phyloP scores from a whole-genome alignment of 1,139 yeast genomes.

The Pichia sp. region DNA sequence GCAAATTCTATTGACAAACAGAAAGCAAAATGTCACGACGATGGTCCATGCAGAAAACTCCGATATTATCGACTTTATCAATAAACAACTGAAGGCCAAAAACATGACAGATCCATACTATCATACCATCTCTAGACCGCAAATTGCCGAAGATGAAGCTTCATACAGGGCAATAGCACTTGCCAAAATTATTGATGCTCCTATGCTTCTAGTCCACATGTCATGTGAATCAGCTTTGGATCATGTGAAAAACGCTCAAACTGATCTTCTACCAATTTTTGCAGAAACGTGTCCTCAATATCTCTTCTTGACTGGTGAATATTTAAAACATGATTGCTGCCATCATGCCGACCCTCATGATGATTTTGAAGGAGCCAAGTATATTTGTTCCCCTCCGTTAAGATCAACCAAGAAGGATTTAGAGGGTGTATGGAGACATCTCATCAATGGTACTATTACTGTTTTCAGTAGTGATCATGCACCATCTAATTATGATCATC shows the following conservation, averaged over 20 bases:
- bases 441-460: constrained; percentile 39
- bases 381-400: constrained; percentile 41
- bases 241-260: constrained; percentile 35
- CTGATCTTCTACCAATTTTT: constrained; percentile 21
- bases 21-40: constrained; percentile 34
- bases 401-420: constrained; percentile 31
- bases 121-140: constrained; percentile 38
- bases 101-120: constrained; percentile 33
- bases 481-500: constrained; percentile 34
- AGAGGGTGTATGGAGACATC: constrained; percentile 36
- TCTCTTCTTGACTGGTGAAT: constrained; percentile 27
- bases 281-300: constrained; percentile 47
- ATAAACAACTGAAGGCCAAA: constrained; percentile 30
- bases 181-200: constrained; percentile 23
- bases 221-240: constrained; percentile 35
- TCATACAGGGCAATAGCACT: constrained; percentile 37
- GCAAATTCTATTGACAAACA: constrained; percentile 31
- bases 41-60: constrained; percentile 45
- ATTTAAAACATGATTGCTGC: constrained; percentile 24
- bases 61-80: constrained; percentile 36
- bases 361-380: constrained; percentile 37
- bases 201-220: constrained; percentile 39
- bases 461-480: constrained; percentile 41
- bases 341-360: constrained; percentile 16
- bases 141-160: constrained; percentile 40